Percentiles rank a stretch among this genome's conserved stretches.
Evolutionary conservation across 202 grass and related monocot genomes (phyloP).

Genomic region (Schoenoplectus tabernaemontani): DNA sequence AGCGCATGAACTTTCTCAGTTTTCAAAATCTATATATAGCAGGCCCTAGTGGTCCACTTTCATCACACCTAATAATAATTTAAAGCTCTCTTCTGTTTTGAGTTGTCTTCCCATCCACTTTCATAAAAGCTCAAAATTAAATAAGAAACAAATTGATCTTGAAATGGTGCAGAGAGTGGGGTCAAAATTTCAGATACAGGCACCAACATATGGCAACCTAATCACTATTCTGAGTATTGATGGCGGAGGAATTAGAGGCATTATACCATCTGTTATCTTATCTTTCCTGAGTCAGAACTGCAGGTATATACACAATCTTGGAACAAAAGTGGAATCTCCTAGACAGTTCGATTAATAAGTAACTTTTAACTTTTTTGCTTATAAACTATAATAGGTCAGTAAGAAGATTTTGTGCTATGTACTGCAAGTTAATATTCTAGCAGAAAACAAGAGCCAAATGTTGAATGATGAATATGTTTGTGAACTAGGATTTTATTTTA

Average conservation of each 20-base stretch:
- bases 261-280: conserved; percentile 61
- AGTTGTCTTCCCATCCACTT: background rate
- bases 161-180: background rate
- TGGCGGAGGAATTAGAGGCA: conserved; percentile 70
- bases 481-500: background rate
- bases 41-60: background rate
- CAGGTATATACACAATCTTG: conserved; percentile 37
- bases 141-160: background rate
- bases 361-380: background rate
- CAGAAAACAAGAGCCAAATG: background rate
- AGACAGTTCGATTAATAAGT: background rate
- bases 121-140: background rate
- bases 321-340: background rate
- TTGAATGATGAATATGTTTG: background rate
- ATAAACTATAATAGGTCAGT: background rate
- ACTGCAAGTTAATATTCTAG: background rate
- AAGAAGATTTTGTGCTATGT: background rate
- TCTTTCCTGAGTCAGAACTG: conserved; percentile 57
- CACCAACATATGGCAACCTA: conserved; percentile 65
- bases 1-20: background rate
- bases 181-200: conserved; percentile 22
- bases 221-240: conserved; percentile 67
- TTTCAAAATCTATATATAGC: background rate
- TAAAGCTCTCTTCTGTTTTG: background rate
- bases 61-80: background rate